Percentiles rank a stretch among this genome's conserved stretches.
phyloP scores from a whole-genome alignment of 116 monocot species.

The Zostera marina region DNA sequence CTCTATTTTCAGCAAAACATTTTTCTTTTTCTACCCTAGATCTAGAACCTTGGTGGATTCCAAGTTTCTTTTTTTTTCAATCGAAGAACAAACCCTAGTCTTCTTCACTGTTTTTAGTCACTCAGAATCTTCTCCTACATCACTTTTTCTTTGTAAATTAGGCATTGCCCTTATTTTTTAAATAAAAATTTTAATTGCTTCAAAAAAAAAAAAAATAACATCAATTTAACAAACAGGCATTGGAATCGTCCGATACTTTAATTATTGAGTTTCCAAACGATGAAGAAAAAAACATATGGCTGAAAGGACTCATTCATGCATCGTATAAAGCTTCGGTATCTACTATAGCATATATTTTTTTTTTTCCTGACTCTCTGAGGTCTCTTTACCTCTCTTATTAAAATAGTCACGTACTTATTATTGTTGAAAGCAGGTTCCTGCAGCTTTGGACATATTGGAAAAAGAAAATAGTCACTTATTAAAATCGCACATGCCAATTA shows the following conservation, averaged over 20 bases:
- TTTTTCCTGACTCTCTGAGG: neutral
- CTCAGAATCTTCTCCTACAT: no score
- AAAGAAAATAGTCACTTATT: slow-evolving; percentile 14
- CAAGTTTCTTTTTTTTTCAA: no score
- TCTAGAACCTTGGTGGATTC: no score
- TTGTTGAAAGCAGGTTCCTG: slow-evolving; percentile 58
- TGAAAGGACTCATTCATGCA: slow-evolving; percentile 67
- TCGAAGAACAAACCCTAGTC: no score
- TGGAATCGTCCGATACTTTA: slow-evolving; percentile 73
- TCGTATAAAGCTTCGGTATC: slow-evolving; percentile 82
- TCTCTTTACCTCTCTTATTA: neutral
- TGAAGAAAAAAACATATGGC: slow-evolving; percentile 55
- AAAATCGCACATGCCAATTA: slow-evolving; percentile 17
- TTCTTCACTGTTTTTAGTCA: no score
- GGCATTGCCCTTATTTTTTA: no score
- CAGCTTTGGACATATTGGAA: slow-evolving; percentile 49
- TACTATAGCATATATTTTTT: neutral
- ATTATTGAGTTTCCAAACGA: slow-evolving; percentile 71
- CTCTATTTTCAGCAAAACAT: neutral
- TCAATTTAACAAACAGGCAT: slow-evolving; percentile 34
- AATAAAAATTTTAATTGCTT: no score
- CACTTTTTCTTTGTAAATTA: no score
- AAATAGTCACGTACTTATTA: no score
- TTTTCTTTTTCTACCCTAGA: no score
- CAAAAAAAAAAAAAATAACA: no score